phyloP scores from a whole-genome alignment of 176 grass and related monocot species.

The Thinopyrum elongatum region DNA sequence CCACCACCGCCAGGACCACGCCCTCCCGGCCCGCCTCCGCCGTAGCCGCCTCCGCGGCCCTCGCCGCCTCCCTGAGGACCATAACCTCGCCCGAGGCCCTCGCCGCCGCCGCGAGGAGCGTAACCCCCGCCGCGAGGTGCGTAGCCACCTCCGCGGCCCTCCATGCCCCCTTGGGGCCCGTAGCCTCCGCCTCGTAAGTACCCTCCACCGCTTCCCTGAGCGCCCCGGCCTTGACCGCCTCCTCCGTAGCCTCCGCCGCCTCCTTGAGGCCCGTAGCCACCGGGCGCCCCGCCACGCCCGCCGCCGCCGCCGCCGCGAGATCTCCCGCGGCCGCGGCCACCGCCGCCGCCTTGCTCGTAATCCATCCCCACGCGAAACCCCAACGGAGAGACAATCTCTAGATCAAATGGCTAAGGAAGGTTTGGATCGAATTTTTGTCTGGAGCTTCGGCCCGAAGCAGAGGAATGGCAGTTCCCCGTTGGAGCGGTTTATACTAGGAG shows the following conservation, averaged over 20 bases:
- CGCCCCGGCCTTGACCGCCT: neutral
- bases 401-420: neutral
- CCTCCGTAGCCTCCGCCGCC: neutral
- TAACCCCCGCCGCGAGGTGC: neutral
- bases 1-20: neutral
- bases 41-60: slow-evolving; percentile 1
- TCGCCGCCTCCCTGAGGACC: neutral
- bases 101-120: neutral
- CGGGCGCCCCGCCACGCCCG: neutral
- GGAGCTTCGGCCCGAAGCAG: neutral
- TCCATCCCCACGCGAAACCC: slow-evolving; percentile 2
- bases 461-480: neutral
- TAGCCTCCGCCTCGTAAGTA: slow-evolving; percentile 9
- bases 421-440: neutral
- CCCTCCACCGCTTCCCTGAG: neutral
- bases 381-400: neutral
- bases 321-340: neutral
- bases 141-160: neutral
- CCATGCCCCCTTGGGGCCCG: neutral
- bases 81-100: neutral
- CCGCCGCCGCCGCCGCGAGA: neutral
- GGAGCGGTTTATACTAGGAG: neutral
- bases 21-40: neutral
- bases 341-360: slow-evolving; percentile 9
- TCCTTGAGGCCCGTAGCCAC: neutral